A percentile compares a stretch with the other conserved stretches of the same genome.
phyloP scores from a whole-genome alignment of 2,329 filamentous ascomycete species.

The Microsporum canis region DNA sequence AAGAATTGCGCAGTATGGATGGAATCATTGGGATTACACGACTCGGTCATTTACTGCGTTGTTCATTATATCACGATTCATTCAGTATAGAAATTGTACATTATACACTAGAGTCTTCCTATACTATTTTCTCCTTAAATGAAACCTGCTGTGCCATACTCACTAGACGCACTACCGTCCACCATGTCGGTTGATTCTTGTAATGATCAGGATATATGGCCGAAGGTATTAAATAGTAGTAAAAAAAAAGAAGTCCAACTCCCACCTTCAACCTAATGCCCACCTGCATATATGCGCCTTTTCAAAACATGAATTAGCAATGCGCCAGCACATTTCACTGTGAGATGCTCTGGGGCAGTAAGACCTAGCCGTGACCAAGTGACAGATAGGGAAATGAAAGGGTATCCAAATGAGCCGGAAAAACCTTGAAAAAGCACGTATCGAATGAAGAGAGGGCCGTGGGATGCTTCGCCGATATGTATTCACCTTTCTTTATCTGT shows the following conservation, averaged over 20 bases:
- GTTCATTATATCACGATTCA: background rate
- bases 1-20: background rate
- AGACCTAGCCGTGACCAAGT: background rate
- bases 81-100: background rate
- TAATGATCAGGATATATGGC: background rate
- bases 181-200: background rate
- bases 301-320: background rate
- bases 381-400: background rate
- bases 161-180: too few species aligned
- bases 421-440: background rate
- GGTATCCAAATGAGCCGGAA: background rate
- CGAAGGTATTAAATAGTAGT: background rate
- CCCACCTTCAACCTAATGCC: background rate
- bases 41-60: background rate
- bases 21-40: background rate
- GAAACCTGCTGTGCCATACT: too few species aligned
- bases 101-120: background rate
- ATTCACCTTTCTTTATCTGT: slow-evolving; percentile 49
- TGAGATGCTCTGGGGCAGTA: background rate
- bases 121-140: background rate
- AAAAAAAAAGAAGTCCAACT: background rate
- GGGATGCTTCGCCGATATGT: background rate
- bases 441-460: background rate
- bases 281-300: background rate
- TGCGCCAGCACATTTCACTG: background rate